Evolutionary conservation across 176 grass and related monocot species (phyloP), one percentile per base, ranked within the genome.

Genomic region (Carex littledalei): DNA sequence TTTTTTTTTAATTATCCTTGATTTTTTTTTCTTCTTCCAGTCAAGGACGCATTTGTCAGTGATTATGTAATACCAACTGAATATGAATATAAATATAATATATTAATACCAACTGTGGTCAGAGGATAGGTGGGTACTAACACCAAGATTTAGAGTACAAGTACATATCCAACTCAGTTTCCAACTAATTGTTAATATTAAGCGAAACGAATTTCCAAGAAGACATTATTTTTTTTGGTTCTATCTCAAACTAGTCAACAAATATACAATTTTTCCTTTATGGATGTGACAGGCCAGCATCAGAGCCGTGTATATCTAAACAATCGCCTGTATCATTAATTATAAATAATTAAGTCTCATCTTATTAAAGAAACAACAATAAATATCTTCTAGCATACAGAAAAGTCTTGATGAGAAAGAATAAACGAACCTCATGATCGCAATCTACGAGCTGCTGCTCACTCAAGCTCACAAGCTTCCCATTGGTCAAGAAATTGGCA

Each of bases 391-490:
- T n/a, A 83, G 41, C 11, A 68, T 52, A 18, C 21, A 67, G 21
- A 53, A 83, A 68, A 83, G 41, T 83, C 41, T 67, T 66, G 20
- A 53, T 12, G 14, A 31, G 20, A 58, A 5, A 24, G 37, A 64
- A n/a, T 12, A 41, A 34, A 31, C 18, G 18, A 84, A 96, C 91
- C 94, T 97, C 89, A 52, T 97, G 94, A 64, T 97, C 94, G 15
- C 94, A 91, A 84, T 97, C 94, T 47, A 97, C 94, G 54, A 97
- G 89, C 87, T 94, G 94, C 89, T 97, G 94, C 91, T 97, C 91
- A 59, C 91, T 97, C 24, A 97, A 88, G 84, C 90, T 90, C 70
- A 91, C 89, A 35, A 97, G 82, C 35, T 90, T 88, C 2, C 94
- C 94, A 11, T 91, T 97, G 84, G 91, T 88, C 47, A 93, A 86